phyloP scores from a whole-genome alignment of 345 rosid genomes.

The Salix exigua region DNA sequence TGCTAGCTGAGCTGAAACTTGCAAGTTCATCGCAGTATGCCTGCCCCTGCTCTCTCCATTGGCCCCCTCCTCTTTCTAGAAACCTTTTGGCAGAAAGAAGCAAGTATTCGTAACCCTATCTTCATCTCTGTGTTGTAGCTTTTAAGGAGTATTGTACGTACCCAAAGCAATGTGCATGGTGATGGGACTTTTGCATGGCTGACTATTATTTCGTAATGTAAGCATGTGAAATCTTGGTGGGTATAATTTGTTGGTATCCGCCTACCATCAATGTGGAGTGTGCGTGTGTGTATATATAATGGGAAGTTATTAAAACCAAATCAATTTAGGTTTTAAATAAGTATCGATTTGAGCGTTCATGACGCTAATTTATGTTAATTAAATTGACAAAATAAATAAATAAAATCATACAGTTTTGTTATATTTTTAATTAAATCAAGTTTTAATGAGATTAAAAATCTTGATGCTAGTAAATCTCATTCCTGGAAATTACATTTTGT shows the following conservation, averaged over 20 bases:
- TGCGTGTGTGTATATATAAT: too few species aligned
- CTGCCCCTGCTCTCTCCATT: background rate
- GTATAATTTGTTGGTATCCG: background rate
- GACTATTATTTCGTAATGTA: background rate
- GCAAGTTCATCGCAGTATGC: background rate
- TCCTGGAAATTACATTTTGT: too few species aligned
- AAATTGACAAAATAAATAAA: too few species aligned
- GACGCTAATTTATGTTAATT: too few species aligned
- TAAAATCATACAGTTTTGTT: too few species aligned
- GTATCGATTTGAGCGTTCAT: too few species aligned
- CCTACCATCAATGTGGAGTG: background rate
- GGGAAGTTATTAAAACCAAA: too few species aligned
- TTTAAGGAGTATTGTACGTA: background rate
- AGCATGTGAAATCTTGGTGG: background rate
- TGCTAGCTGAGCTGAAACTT: background rate
- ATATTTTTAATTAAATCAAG: too few species aligned
- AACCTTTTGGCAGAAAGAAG: background rate
- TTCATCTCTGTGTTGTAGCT: background rate
- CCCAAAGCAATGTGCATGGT: background rate
- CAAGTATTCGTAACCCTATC: background rate
- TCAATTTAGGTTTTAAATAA: too few species aligned
- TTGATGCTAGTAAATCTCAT: too few species aligned
- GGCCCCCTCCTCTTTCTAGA: background rate
- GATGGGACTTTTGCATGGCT: slow-evolving; percentile 16
- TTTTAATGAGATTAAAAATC: too few species aligned